These are phyloP conservation scores for Chalciporus chontae DNA, from an alignment of 768 basidiomycete species.

Conservation along the genomic window DNA sequence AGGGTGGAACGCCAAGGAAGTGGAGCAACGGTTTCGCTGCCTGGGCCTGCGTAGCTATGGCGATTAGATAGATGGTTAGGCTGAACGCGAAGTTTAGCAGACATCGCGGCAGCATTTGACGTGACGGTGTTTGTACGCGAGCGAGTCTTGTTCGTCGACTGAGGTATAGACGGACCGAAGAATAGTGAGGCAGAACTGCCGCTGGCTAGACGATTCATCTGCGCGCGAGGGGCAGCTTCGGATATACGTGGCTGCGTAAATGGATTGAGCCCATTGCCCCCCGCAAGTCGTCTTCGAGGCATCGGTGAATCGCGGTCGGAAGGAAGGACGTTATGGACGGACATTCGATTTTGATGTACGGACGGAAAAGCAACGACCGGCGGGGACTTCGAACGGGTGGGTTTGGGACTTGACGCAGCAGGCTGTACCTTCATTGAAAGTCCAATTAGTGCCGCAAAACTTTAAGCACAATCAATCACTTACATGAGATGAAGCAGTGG, in stretches of 20 bases:
- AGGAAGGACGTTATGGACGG: conserved; percentile 33
- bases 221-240: conserved; percentile 30
- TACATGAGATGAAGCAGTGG: conserved; percentile 31
- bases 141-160: conserved; percentile 19
- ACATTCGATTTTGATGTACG: conserved; percentile 36
- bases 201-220: conserved; percentile 51
- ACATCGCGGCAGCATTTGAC: conserved; percentile 14
- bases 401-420: conserved; percentile 14
- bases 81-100: conserved; percentile 4
- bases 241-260: conserved; percentile 28
- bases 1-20: conserved; percentile 38
- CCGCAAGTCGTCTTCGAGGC: conserved; percentile 51
- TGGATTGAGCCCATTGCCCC: conserved; percentile 31
- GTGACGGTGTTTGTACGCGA: conserved; percentile 19
- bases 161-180: conserved; percentile 50
- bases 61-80: conserved; percentile 42
- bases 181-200: conserved; percentile 58
- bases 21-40: conserved; percentile 28
- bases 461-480: neutral
- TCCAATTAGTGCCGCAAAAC: neutral
- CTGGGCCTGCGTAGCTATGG: conserved; percentile 64
- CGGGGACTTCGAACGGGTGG: conserved; percentile 10
- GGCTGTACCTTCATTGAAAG: conserved; percentile 8
- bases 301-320: conserved; percentile 52
- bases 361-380: conserved; percentile 36